phyloP scores from a whole-genome alignment of 495 filamentous ascomycete species.

The Neurospora pannonica region DNA sequence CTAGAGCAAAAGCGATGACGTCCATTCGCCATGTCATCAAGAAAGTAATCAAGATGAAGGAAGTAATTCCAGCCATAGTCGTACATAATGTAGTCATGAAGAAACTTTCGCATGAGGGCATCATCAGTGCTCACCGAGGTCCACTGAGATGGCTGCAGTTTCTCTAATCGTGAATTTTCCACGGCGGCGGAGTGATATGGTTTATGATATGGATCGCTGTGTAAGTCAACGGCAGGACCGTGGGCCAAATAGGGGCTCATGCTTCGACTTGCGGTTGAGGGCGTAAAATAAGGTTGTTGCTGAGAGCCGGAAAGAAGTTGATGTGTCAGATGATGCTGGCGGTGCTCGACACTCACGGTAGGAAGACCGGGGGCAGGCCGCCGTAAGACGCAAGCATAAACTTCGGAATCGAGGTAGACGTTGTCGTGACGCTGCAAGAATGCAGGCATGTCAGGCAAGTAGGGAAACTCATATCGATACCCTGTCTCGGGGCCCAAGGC shows the following conservation, averaged over 20 bases:
- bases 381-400: conserved; percentile 18
- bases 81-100: conserved; percentile 28
- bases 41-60: conserved; percentile 30
- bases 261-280: neutral
- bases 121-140: conserved; percentile 27
- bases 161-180: conserved; percentile 21
- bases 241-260: conserved; percentile 7
- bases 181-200: conserved; percentile 26
- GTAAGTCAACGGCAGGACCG: conserved; percentile 6
- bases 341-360: neutral
- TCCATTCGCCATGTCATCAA: conserved; percentile 25
- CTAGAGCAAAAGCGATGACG: conserved; percentile 25
- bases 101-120: conserved; percentile 20
- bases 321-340: neutral
- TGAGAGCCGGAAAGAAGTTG: neutral
- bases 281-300: neutral
- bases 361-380: neutral
- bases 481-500: conserved; percentile 27
- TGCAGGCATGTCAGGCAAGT: conserved; percentile 26
- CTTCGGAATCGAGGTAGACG: conserved; percentile 28
- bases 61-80: conserved; percentile 26
- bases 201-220: conserved; percentile 23
- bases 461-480: conserved; percentile 33
- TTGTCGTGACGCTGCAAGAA: conserved; percentile 22
- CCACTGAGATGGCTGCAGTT: conserved; percentile 25